phyloP scores from a whole-genome alignment of 495 filamentous ascomycete species.

The Trichoderma orchidacearum region DNA sequence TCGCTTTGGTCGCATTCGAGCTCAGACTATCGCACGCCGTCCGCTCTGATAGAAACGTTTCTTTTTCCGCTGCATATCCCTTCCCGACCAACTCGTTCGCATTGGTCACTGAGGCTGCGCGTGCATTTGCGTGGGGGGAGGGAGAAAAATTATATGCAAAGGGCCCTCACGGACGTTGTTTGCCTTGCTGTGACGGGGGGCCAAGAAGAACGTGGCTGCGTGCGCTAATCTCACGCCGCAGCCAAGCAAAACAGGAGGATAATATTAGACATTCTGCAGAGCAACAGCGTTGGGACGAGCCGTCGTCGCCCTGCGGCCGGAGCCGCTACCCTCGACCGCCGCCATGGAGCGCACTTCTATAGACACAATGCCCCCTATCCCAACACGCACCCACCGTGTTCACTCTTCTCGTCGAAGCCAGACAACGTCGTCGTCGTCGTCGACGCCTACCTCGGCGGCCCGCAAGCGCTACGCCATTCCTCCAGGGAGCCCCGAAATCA shows the following conservation, averaged over 20 bases:
- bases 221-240: not conserved
- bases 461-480: conserved; percentile 28
- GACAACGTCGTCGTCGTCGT: not conserved
- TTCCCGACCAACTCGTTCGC: not conserved
- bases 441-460: not conserved
- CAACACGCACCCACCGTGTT: not conserved
- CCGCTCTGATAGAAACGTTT: not conserved
- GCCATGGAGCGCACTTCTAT: not conserved
- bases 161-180: not conserved
- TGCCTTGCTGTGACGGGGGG: not conserved
- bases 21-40: not conserved
- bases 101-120: not conserved
- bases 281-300: not conserved
- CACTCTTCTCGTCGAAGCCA: not conserved
- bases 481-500: conserved; percentile 81
- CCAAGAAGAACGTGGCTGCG: not conserved
- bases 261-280: not conserved
- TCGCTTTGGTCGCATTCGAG: not conserved
- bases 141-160: not conserved
- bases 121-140: not conserved
- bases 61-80: not conserved
- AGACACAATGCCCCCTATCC: not conserved
- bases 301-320: not conserved
- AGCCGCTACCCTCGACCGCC: not conserved
- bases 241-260: not conserved